Percentiles rank a stretch among this genome's conserved stretches.
Conservation (phyloP, 2,329 filamentous ascomycete species). For the Diaporthe sp. region DNA sequence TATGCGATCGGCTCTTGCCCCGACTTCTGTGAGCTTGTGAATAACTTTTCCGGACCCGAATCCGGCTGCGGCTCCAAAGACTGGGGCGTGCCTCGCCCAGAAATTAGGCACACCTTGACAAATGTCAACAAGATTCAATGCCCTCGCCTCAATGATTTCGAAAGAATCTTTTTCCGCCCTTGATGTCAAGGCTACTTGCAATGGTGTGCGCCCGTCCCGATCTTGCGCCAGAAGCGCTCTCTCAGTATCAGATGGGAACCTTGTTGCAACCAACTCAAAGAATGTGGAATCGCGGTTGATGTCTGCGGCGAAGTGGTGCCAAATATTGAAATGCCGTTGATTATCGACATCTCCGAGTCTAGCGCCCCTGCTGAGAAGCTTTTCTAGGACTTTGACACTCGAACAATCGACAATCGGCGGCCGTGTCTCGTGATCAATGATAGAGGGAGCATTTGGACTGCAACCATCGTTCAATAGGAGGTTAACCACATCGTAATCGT, state of each 20-base stretch:
- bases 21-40: neutral
- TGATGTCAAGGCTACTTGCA: neutral
- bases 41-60: neutral
- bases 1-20: neutral
- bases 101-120: neutral
- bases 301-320: too few relatives aligned
- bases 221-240: neutral
- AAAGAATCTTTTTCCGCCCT: neutral
- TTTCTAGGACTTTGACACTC: too few relatives aligned
- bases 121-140: neutral
- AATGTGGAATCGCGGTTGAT: neutral
- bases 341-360: neutral
- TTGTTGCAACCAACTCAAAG: neutral
- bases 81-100: neutral
- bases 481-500: too few relatives aligned
- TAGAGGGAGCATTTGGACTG: neutral
- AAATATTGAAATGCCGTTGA: neutral
- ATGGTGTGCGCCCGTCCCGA: neutral
- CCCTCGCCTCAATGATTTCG: neutral
- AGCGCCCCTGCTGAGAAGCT: too few relatives aligned
- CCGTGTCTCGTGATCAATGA: accelerated
- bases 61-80: neutral
- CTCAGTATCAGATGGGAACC: neutral
- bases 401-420: too few relatives aligned
- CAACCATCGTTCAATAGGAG: neutral